Evolutionary conservation across 108 stramenopile genomes (phyloP), one percentile per base, ranked within the genome.

Genomic region (Cylindrotheca fusiformis): DNA sequence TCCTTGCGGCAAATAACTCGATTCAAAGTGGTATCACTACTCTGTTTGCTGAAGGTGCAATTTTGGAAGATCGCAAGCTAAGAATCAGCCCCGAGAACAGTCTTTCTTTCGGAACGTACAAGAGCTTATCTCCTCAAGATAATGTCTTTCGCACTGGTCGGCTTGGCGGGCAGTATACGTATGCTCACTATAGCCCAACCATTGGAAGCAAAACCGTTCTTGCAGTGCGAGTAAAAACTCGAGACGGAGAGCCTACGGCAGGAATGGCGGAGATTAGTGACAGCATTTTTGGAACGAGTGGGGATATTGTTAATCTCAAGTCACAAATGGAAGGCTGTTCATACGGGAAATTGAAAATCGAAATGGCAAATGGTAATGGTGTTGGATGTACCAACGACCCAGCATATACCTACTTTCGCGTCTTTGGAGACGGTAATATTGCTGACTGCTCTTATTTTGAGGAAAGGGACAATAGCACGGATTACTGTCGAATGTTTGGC

Each of bases 201-300:
- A 24, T 55, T 4, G 33, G 19, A 41, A 32, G 3, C 22, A 32
- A 31, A 10, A 24, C 8, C 2, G 60, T 61, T 3, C 52, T 72
- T 12, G 71, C 68, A 18, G 58, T 77, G 50, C 67, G 67, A 18
- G 62, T 72, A 6, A 27, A 14, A 19, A 65, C 63, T 28, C 2
- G 25, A 21, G 64, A 72, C 44, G 49, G 32, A 2, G 0, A 29
- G 32, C 58, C 58, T 14, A 47, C 55, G n/a, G 54, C 56, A n/a
- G 64, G 56, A 41, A 23, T 3, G 28, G 21, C 33, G 5, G 36
- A 33, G 20, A 47, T 77, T 26, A 28, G 29, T 20, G 48, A 76
- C 46, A 49, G 58, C 3, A 33, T 76, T 17, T 71, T 71, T 56
- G 56, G 68, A 2, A 52, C 44, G 19, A 5, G 19, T 60, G 69